Conservation (phyloP, 108 stramenopile genomes). For the Cylindrotheca closterium region DNA sequence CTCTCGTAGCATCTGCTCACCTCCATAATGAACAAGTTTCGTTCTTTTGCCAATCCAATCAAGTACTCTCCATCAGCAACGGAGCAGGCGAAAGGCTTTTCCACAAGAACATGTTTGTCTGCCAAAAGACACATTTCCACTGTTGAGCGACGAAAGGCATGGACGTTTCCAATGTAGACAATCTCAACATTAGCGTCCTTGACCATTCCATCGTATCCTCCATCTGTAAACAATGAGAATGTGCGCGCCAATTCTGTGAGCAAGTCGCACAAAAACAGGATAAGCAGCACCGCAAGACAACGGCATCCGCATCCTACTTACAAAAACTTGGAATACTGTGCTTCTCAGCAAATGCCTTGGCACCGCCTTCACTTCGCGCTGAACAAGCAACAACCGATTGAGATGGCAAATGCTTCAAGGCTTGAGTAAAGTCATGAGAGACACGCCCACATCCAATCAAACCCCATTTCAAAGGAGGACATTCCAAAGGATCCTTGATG, state of each 20-base stretch:
- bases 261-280: not conserved
- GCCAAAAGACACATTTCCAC: conserved; percentile 49
- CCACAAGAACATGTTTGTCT: conserved; percentile 75
- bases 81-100: conserved; percentile 76
- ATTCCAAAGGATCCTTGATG: conserved; percentile 39
- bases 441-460: conserved; percentile 62
- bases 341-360: conserved; percentile 54
- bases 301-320: no score
- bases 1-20: not conserved
- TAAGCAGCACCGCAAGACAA: conserved; percentile 8
- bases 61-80: conserved; percentile 65
- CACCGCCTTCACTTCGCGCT: conserved; percentile 37
- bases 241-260: not conserved
- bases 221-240: conserved; percentile 23
- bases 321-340: conserved; percentile 53
- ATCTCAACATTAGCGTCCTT: conserved; percentile 63
- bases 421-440: conserved; percentile 64
- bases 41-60: conserved; percentile 57
- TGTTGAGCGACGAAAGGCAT: conserved; percentile 47
- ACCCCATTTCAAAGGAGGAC: conserved; percentile 74
- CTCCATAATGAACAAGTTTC: conserved; percentile 78
- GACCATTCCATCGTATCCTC: conserved; percentile 63
- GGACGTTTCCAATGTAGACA: conserved; percentile 65
- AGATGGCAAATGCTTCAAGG: conserved; percentile 49
- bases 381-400: conserved; percentile 54